Percentiles rank a stretch among this genome's conserved stretches.
Evolutionary conservation across 371 early-diverging fungal species (phyloP).

Genomic region (Mortierella sp.): DNA sequence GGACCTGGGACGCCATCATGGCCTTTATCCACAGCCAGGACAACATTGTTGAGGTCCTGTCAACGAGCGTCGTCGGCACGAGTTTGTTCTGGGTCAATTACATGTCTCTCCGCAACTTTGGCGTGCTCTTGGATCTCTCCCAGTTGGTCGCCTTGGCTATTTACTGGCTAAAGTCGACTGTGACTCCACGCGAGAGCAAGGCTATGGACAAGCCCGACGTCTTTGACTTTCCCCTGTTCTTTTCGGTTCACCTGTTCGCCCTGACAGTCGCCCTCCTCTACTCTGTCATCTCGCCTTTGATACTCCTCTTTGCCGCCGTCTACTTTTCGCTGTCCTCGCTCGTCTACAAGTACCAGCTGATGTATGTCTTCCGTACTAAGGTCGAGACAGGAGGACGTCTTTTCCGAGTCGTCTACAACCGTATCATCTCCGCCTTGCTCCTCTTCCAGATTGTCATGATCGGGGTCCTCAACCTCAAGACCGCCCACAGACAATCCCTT

Average conservation of each 20-base stretch:
- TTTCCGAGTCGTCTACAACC: constrained; percentile 83
- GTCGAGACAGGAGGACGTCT: constrained; percentile 84
- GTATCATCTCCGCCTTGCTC: constrained; percentile 72
- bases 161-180: constrained; percentile 45
- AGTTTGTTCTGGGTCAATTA: constrained; percentile 80
- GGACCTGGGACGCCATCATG: constrained; percentile 33
- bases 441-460: constrained; percentile 82
- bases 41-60: constrained; percentile 52
- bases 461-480: constrained; percentile 67
- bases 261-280: constrained; percentile 85
- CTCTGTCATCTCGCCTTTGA: constrained; percentile 82
- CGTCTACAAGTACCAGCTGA: constrained; percentile 82
- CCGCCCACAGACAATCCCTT: constrained; percentile 61
- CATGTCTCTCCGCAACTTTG: constrained; percentile 74
- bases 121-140: constrained; percentile 76
- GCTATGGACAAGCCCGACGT: constrained; percentile 67
- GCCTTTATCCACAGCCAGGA: constrained; percentile 26
- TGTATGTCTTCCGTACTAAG: constrained; percentile 78
- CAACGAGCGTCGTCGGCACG: constrained; percentile 62
- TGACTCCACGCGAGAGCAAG: constrained; percentile 80
- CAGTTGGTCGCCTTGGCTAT: constrained; percentile 74
- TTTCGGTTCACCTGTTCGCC: constrained; percentile 80
- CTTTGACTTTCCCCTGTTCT: constrained; percentile 80
- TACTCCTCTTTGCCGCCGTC: constrained; percentile 78
- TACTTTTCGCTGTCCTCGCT: constrained; percentile 78